phyloP scores from a whole-genome alignment of 2,329 filamentous ascomycete genomes.

The Phoma sp. region DNA sequence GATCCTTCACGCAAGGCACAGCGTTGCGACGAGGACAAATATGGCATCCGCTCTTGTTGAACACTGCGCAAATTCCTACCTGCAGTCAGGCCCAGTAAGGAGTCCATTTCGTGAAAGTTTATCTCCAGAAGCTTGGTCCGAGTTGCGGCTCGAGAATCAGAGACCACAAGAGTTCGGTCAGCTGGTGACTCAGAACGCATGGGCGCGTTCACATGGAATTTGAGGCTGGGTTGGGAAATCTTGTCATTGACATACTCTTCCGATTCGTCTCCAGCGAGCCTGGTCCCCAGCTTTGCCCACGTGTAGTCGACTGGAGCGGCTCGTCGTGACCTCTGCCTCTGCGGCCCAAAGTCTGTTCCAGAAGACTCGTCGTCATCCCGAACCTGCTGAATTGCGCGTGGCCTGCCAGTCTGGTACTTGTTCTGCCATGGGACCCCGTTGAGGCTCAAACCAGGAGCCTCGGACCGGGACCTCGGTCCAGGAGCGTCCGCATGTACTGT shows the following conservation, averaged over 20 bases:
- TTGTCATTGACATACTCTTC: constrained; percentile 12
- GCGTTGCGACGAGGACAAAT: constrained; percentile 36
- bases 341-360: constrained; percentile 22
- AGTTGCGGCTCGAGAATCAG: constrained; percentile 21
- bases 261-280: background rate
- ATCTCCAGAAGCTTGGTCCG: constrained; percentile 28
- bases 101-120: constrained; percentile 29
- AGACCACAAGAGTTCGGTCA: constrained; percentile 16
- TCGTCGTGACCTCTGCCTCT: constrained; percentile 29
- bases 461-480: background rate
- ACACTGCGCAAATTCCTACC: background rate
- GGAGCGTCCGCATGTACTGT: constrained; percentile 18
- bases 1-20: constrained; percentile 17
- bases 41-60: constrained; percentile 26
- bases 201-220: background rate
- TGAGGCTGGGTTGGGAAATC: background rate
- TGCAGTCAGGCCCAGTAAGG: constrained; percentile 23
- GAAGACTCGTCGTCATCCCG: constrained; percentile 28
- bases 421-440: background rate
- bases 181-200: constrained; percentile 20
- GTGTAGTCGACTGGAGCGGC: constrained; percentile 37
- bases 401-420: background rate
- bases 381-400: background rate
- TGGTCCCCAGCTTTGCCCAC: constrained; percentile 26
- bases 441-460: background rate